Percentiles rank a stretch among this genome's conserved stretches.
These are phyloP conservation scores for Margaritispora aquatica DNA, from an alignment of 495 filamentous ascomycete genomes.

Conservation along the genomic window DNA sequence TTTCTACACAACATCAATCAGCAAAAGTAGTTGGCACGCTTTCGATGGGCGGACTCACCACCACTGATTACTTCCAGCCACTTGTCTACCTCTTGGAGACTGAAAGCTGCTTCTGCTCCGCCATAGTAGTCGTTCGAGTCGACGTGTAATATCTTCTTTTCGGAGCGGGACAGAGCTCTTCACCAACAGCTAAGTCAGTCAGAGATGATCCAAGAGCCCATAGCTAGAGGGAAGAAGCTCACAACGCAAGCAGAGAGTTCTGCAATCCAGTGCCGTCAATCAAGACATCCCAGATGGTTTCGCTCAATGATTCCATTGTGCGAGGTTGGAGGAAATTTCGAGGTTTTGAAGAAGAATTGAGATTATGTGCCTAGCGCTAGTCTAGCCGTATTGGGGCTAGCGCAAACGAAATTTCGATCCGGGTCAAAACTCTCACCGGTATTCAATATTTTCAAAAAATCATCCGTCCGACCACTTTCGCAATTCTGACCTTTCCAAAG, in stretches of 20 bases:
- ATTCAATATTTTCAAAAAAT: constrained; percentile 16
- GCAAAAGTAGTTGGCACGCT: neutral
- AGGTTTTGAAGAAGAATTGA: constrained; percentile 24
- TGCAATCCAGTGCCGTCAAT: constrained; percentile 84
- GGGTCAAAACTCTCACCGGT: constrained; percentile 21
- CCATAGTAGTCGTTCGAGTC: constrained; percentile 88
- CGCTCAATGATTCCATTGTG: constrained; percentile 72
- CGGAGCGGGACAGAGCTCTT: constrained; percentile 88
- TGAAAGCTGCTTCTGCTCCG: constrained; percentile 78
- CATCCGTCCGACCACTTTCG: constrained; percentile 46
- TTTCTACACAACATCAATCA: neutral
- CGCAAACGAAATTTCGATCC: neutral
- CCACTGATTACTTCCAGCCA: constrained; percentile 56
- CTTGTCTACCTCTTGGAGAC: constrained; percentile 69
- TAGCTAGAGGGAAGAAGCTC: constrained; percentile 35
- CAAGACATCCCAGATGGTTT: constrained; percentile 84
- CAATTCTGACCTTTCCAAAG: constrained; percentile 33
- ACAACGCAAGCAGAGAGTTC: constrained; percentile 92
- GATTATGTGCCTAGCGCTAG: constrained; percentile 24
- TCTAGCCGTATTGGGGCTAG: constrained; percentile 22
- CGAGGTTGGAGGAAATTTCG: constrained; percentile 22
- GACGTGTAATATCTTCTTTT: constrained; percentile 86
- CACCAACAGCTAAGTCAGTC: constrained; percentile 53
- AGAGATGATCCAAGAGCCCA: constrained; percentile 35
- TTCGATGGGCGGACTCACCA: constrained; percentile 30